Base-by-base conservation (phyloP, 805 yeast species). In the Wickerhamomyces pijperi region DNA sequence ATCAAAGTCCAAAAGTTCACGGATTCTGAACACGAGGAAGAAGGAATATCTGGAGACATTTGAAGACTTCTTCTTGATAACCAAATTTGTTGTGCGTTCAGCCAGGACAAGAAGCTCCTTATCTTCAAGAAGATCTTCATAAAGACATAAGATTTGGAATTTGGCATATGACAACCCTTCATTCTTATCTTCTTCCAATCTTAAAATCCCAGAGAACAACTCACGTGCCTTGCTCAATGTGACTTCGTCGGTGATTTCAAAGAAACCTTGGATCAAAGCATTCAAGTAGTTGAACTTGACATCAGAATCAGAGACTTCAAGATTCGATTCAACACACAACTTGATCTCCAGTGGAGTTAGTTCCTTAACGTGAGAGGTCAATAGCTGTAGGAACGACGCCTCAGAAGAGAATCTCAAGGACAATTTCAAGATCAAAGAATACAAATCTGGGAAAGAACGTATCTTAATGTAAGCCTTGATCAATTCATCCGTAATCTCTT, bases 291-390 rank as follows among this genome's bases (percentile, higher is more conserved):
- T 3, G 53, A 39, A 23, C 45, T 36, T 37, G 43, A 48, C 19
- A 23, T 43, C 11, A 33, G 39, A 19, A 23, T 43, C 9, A 33
- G 39, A n/a, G 9, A 13, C 29, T 11, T 44, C 39, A 0, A 55
- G 39, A 4, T 60, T 35, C 2, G 43, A 39, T 16, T 53, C 46
- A 5, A 63, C 36, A 5, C 63, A 17, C 4, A 44, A 37, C 2
- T 47, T 47, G 28, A 73, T 39, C 49, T 78, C 82, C 14, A 60
- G 57, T 3, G 61, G 53, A 0, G 87, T 74, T 28, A 79, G 53
- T 2, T 61, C 52, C n/a, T 25, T 25, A 25, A 25, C 29, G 13
- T 25, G 29, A 13, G n/a, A 13, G 13, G 29, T 25, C 29, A 25
- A 12, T 14, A 25, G 13, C 14, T 5, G 5, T 4, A 25, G 14